Percentiles rank a stretch among this genome's conserved stretches.
These are phyloP conservation scores for Candida argentea DNA, from an alignment of 805 yeast species.

Conservation along the genomic window DNA sequence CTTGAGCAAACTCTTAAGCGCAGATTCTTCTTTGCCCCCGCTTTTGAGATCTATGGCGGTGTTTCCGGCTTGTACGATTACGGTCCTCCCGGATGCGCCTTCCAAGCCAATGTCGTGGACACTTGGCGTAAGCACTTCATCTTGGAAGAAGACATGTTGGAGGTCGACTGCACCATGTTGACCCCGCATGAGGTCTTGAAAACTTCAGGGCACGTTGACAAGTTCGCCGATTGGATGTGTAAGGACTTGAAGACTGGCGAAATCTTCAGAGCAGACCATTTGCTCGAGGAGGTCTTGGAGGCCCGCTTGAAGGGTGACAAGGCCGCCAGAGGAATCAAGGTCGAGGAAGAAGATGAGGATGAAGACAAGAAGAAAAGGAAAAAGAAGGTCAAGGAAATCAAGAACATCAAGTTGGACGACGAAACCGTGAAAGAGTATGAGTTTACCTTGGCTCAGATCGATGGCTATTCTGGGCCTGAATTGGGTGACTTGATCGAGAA, in stretches of 20 bases:
- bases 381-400: slow-evolving; percentile 83
- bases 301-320: slow-evolving; percentile 93
- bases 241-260: slow-evolving; percentile 93
- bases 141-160: slow-evolving; percentile 97
- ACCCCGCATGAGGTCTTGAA: slow-evolving; percentile 97
- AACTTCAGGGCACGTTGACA: slow-evolving; percentile 98
- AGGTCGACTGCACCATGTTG: slow-evolving; percentile 95
- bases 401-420: slow-evolving; percentile 90
- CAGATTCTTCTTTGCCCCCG: slow-evolving; percentile 95
- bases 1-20: slow-evolving; percentile 88
- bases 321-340: slow-evolving; percentile 80
- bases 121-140: slow-evolving; percentile 97
- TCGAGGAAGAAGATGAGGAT: slow-evolving; percentile 44
- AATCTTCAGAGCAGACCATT: slow-evolving; percentile 96
- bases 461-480: slow-evolving; percentile 88
- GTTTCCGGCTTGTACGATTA: slow-evolving; percentile 96
- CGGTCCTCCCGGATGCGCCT: slow-evolving; percentile 99
- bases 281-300: slow-evolving; percentile 96
- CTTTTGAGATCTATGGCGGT: slow-evolving; percentile 97
- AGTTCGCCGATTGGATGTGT: slow-evolving; percentile 99
- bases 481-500: slow-evolving; percentile 82
- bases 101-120: slow-evolving; percentile 92
- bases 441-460: slow-evolving; percentile 81
- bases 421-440: slow-evolving; percentile 72
- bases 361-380: slow-evolving; percentile 63